phyloP scores from a whole-genome alignment of 1,284 basidiomycete genomes.

The Ceratobasidium sp. region DNA sequence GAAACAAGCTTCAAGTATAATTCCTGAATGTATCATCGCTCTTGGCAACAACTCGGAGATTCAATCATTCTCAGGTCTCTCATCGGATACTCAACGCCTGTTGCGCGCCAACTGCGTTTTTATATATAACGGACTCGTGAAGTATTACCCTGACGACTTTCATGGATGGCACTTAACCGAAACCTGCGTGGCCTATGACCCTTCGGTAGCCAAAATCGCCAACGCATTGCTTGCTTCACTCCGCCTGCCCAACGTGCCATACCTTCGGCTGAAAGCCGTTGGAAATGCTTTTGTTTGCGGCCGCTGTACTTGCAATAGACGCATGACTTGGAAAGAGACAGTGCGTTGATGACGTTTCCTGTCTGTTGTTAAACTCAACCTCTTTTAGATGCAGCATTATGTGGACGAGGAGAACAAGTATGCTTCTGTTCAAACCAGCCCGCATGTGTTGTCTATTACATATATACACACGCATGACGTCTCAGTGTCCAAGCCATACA shows the following conservation, averaged over 20 bases:
- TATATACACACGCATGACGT: conserved; percentile 6
- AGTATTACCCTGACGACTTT: conserved; percentile 27
- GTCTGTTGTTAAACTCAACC: background rate
- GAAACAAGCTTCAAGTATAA: background rate
- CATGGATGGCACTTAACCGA: background rate
- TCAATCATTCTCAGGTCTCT: background rate
- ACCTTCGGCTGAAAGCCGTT: conserved; percentile 14
- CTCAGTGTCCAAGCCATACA: no score
- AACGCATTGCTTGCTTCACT: background rate
- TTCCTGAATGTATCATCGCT: conserved; percentile 1
- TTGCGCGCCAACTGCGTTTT: conserved; percentile 19
- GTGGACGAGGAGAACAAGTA: background rate
- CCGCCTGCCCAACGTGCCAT: conserved; percentile 8
- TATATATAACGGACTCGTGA: no score
- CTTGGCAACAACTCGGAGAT: background rate
- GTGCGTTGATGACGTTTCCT: background rate
- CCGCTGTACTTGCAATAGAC: background rate
- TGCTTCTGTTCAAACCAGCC: background rate
- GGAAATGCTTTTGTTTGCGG: conserved; percentile 14
- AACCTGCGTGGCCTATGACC: background rate
- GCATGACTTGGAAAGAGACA: conserved; percentile 9
- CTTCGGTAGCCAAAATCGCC: background rate
- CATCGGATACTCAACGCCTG: background rate
- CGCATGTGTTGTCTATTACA: background rate
- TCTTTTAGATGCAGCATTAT: conserved; percentile 13